Percentiles rank a stretch among this genome's conserved stretches.
Evolutionary conservation across 495 filamentous ascomycete genomes (phyloP).

Genomic region (Letharia columbiana): DNA sequence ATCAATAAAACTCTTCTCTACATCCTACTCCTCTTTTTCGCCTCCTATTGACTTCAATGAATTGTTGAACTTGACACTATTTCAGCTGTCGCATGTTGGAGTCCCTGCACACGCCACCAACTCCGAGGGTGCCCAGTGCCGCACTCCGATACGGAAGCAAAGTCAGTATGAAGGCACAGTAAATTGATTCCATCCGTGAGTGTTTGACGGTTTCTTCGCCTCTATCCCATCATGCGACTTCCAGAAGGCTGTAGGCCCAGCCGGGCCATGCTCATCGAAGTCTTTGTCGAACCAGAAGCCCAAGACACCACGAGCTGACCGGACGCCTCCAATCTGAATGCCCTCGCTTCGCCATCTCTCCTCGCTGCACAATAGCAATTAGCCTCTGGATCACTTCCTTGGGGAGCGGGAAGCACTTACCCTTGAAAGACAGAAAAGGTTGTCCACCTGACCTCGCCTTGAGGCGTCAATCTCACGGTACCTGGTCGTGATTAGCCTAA

Average conservation of each 20-base stretch:
- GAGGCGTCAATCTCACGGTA: conserved; percentile 45
- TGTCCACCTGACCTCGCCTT: conserved; percentile 61
- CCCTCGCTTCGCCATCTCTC: conserved; percentile 60
- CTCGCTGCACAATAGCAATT: conserved; percentile 25
- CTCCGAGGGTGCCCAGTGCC: not conserved
- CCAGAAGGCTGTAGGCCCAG: conserved; percentile 60
- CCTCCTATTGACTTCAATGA: not conserved
- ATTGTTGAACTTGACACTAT: not conserved
- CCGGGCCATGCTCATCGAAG: conserved; percentile 50
- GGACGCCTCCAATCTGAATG: conserved; percentile 53
- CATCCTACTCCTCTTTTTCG: not conserved
- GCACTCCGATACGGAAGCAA: not conserved
- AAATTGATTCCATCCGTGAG: conserved; percentile 4
- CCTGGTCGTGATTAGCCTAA: conserved; percentile 31
- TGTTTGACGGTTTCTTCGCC: conserved; percentile 3
- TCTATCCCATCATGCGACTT: conserved; percentile 44
- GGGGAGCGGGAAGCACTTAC: not conserved
- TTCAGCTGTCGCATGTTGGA: not conserved
- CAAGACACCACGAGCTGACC: conserved; percentile 48
- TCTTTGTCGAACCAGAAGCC: conserved; percentile 64
- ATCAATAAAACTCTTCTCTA: no score
- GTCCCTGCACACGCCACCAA: not conserved
- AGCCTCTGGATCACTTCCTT: conserved; percentile 17
- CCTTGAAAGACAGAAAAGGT: conserved; percentile 51
- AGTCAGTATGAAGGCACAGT: not conserved